Percentiles rank a stretch among this genome's conserved stretches.
Conservation (phyloP, 2,329 filamentous ascomycete species). For the Neocatenulostroma microsporum region DNA sequence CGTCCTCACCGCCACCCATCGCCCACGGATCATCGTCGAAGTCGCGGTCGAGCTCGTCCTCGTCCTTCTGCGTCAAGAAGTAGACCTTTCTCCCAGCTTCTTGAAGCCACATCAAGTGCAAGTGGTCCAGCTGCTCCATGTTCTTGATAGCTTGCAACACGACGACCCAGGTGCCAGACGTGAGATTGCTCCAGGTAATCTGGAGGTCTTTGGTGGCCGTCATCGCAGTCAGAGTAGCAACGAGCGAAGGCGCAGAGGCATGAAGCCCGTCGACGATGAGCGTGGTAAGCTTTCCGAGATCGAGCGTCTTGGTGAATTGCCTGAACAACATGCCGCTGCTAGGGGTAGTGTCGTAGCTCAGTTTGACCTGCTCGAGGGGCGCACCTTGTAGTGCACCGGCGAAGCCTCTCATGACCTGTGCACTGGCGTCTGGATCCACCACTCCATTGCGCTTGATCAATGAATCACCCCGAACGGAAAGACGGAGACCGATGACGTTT, state of each 20-base stretch:
- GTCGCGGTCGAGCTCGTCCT: conserved; percentile 5
- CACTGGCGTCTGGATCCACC: background rate
- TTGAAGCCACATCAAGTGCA: conserved; percentile 21
- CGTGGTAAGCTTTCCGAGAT: conserved; percentile 2
- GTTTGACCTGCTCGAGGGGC: conserved; percentile 1
- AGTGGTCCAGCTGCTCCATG: conserved; percentile 17
- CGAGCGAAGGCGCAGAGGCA: background rate
- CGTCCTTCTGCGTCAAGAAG: conserved; percentile 18
- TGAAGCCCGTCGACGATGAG: background rate
- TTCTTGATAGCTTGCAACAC: conserved; percentile 18
- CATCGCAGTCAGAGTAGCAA: background rate
- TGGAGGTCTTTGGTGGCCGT: conserved; percentile 1
- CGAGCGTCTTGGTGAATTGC: background rate
- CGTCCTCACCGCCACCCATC: conserved; percentile 2
- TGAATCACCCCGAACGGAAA: background rate
- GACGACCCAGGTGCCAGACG: conserved; percentile 18
- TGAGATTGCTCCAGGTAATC: conserved; percentile 12
- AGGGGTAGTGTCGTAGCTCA: conserved; percentile 1
- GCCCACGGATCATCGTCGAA: no score
- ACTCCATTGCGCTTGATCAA: conserved; percentile 1
- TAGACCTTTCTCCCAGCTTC: conserved; percentile 18
- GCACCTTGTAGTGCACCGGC: background rate
- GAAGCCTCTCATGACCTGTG: background rate
- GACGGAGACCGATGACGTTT: background rate
- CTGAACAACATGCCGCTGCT: background rate